Percentiles rank a stretch among this genome's conserved stretches.
Evolutionary conservation across 805 yeast genomes (phyloP).

Genomic region (Debaryomyces tyrocola): DNA sequence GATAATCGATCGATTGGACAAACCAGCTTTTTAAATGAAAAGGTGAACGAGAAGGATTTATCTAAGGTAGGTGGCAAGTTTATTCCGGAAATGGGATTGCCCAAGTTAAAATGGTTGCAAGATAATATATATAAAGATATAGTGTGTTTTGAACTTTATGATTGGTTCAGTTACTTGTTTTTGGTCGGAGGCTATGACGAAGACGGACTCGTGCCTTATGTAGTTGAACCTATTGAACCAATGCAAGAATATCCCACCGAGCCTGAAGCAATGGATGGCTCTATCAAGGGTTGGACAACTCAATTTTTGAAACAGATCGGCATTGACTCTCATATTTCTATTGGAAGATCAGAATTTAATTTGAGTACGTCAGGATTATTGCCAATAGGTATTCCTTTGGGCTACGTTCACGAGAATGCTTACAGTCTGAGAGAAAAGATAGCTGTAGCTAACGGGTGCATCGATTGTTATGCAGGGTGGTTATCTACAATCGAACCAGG

Average conservation of each 20-base stretch:
- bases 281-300: constrained; percentile 53
- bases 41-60: constrained; percentile 17
- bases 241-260: not conserved
- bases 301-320: constrained; percentile 21
- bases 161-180: constrained; percentile 39
- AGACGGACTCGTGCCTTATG: constrained; percentile 12
- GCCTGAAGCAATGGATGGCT: constrained; percentile 52
- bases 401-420: constrained; percentile 9
- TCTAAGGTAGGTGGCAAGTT: constrained; percentile 43
- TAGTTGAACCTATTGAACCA: not conserved
- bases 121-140: constrained; percentile 20
- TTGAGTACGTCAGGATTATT: constrained; percentile 3
- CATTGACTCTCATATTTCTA: constrained; percentile 17
- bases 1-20: constrained; percentile 45
- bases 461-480: constrained; percentile 63
- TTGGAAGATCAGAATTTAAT: constrained; percentile 28
- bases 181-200: constrained; percentile 23
- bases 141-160: constrained; percentile 53
- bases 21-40: constrained; percentile 25
- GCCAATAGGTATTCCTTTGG: constrained; percentile 20
- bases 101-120: constrained; percentile 46
- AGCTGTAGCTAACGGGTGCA: constrained; percentile 49
- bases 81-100: constrained; percentile 59
- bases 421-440: not conserved
- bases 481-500: constrained; percentile 25